Evolutionary conservation across 2,329 filamentous ascomycete species (phyloP).

Genomic region (Penicillium sp.): DNA sequence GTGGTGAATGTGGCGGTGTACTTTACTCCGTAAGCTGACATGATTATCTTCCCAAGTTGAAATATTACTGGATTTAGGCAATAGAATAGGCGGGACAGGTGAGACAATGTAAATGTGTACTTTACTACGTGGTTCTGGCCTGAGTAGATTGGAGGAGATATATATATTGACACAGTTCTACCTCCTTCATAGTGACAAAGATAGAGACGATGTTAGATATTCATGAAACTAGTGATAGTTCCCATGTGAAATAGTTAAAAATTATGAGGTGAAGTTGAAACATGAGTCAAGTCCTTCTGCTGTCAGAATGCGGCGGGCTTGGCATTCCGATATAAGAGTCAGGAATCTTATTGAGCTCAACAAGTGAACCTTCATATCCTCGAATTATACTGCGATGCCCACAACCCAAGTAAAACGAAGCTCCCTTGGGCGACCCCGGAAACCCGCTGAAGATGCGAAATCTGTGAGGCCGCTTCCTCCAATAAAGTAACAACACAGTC

Average conservation of each 20-base stretch:
- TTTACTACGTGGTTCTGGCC: neutral
- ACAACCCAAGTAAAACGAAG: neutral
- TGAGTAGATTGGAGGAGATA: neutral
- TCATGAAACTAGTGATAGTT: neutral
- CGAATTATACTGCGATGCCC: neutral
- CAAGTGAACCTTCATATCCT: neutral
- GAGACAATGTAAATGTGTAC: neutral
- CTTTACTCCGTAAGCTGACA: neutral
- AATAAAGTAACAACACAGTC: neutral
- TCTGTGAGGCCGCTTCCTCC: neutral
- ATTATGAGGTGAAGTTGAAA: neutral
- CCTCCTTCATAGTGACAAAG: no score
- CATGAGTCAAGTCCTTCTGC: neutral
- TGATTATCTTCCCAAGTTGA: neutral
- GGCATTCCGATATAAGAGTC: neutral
- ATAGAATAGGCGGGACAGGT: neutral
- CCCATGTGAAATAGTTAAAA: neutral
- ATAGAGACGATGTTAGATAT: neutral
- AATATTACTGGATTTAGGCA: neutral
- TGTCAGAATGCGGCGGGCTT: neutral
- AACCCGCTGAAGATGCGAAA: slow-evolving; percentile 1
- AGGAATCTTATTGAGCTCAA: neutral
- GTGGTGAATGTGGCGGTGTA: slow-evolving; percentile 16
- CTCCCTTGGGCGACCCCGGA: neutral
- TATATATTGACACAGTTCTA: neutral